Base-by-base conservation (phyloP, 108 stramenopile species). In the Nitzschia sp. region DNA sequence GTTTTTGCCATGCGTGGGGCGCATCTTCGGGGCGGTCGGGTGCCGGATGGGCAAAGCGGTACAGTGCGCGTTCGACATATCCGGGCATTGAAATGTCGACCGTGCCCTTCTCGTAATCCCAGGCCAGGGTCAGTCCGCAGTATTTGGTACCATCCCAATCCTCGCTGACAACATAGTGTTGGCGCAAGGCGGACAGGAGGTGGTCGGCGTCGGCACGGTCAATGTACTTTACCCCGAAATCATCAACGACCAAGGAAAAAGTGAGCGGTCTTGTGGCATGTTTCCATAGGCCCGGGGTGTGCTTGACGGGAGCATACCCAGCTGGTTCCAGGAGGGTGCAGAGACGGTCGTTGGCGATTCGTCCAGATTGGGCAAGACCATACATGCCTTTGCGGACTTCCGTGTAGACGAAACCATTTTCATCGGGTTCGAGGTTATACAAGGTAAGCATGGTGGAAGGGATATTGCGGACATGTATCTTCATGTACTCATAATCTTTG, bases 281-380 rank as follows among this genome's bases (percentile, higher is more conserved):
- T 31, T 60, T 71, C 77, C 53, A 54, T 79, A 82, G 29, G 72
- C 64, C 30, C 76, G 78, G 30, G 60, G 79, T 59, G 77, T 74
- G 51, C 55, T 69, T n/a, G 18, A 28, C 5, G 17, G 17, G 33
- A 70, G n/a, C 28, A 36, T 31, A 69, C 56, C 8, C n/a, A n/a
- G n/a, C n/a, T n/a, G n/a, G n/a, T n/a, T n/a, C n/a, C n/a, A n/a
- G n/a, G n/a, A n/a, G n/a, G 38, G 25, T 23, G 24, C 11, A 9
- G 8, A 70, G 75, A 3, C 31, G 27, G 11, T 70, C 62, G 45
- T 76, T 70, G 30, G 86, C 75, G 13, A 87, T 25, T 27, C 53
- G 28, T 0, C 86, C 83, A 18, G 82, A 68, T 59, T 87, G 86
- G 1, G 80, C 74, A 19, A 86, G 66, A 46, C 85, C 85, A 35